phyloP scores from a whole-genome alignment of 768 basidiomycete species.

The Rhizopogon salebrosus region DNA sequence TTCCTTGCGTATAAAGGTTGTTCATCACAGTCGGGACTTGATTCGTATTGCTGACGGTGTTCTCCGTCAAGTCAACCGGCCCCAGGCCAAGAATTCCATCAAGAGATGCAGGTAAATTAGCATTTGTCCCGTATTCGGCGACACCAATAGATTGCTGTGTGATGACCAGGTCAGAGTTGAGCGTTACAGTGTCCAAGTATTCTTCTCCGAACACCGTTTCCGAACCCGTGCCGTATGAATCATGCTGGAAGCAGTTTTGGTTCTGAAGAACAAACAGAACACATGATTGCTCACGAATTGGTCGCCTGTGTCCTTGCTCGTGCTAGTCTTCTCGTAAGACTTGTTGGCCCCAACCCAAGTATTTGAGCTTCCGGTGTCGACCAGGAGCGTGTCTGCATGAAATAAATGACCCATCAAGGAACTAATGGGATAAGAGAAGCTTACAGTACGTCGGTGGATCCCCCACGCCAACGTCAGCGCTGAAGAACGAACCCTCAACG shows the following conservation, averaged over 20 bases:
- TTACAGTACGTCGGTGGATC: constrained; percentile 10
- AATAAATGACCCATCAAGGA: neutral
- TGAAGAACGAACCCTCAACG: constrained; percentile 6
- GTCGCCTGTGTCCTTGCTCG: constrained; percentile 33
- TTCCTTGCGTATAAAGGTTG: constrained; percentile 26
- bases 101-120: constrained; percentile 7
- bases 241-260: neutral
- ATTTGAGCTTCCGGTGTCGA: constrained; percentile 33
- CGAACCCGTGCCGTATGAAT: constrained; percentile 8
- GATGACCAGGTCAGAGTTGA: constrained; percentile 12
- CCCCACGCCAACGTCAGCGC: constrained; percentile 10
- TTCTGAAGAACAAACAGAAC: neutral
- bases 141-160: constrained; percentile 32
- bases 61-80: constrained; percentile 27
- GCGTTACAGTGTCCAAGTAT: constrained; percentile 12
- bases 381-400: constrained; percentile 10
- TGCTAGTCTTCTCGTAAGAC: constrained; percentile 36
- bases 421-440: neutral
- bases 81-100: constrained; percentile 36
- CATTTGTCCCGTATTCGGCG: constrained; percentile 8
- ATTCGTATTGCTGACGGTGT: constrained; percentile 11
- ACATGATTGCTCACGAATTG: constrained; percentile 17
- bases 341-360: constrained; percentile 50
- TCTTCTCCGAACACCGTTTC: constrained; percentile 10
- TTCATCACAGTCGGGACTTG: constrained; percentile 29